Percentiles rank a stretch among this genome's conserved stretches.
These are phyloP conservation scores for Micractinium sp. DNA, from an alignment of 139 green algal genomes.

Conservation along the genomic window DNA sequence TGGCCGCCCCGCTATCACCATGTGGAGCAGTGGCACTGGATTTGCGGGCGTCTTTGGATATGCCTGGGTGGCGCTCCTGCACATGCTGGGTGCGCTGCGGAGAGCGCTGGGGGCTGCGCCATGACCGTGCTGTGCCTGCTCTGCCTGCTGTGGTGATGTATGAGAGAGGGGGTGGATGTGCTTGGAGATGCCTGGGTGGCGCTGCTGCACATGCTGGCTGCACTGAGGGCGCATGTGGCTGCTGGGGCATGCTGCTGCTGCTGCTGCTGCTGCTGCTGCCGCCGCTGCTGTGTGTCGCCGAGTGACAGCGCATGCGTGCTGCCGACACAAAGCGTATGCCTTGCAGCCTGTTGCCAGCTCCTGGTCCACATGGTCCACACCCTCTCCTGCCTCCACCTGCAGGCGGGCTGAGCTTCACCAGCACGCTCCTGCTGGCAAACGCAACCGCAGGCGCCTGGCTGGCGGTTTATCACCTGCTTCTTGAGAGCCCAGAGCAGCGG, in stretches of 20 bases:
- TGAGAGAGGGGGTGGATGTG: too few relatives aligned
- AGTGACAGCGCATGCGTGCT: neutral
- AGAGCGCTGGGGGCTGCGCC: neutral
- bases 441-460: neutral
- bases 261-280: neutral
- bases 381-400: neutral
- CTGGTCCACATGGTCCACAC: too few relatives aligned
- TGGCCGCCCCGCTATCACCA: constrained; percentile 36
- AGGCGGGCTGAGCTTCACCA: constrained; percentile 29
- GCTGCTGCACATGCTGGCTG: constrained; percentile 13
- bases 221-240: neutral
- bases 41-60: constrained; percentile 70
- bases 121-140: neutral
- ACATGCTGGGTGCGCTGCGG: constrained; percentile 16
- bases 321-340: too few relatives aligned
- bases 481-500: constrained; percentile 11
- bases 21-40: constrained; percentile 62
- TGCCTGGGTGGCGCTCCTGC: constrained; percentile 38
- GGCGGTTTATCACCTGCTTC: constrained; percentile 38
- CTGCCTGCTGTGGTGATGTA: neutral
- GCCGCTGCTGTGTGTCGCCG: neutral
- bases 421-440: constrained; percentile 27
- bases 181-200: neutral
- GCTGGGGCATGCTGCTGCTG: neutral
- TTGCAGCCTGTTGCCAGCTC: too few relatives aligned